Percentiles rank a stretch among this genome's conserved stretches.
These are phyloP conservation scores for Tetrapisispora pingtungensis DNA, from an alignment of 805 yeast species.

Conservation along the genomic window DNA sequence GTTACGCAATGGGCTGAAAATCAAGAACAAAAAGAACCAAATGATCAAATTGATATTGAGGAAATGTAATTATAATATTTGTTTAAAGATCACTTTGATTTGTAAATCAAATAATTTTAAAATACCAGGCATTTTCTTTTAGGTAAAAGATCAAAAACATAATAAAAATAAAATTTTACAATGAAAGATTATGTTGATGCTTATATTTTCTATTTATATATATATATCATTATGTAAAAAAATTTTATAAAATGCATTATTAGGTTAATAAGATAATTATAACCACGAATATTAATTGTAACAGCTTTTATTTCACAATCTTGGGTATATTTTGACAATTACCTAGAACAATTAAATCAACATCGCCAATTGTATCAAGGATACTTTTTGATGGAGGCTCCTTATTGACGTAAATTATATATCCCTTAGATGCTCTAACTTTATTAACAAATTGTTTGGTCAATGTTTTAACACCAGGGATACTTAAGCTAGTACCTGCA, in stretches of 20 bases:
- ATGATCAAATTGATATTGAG: constrained; percentile 60
- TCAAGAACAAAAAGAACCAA: constrained; percentile 95
- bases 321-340: constrained; percentile 51
- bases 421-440: constrained; percentile 47
- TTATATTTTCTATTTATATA: neutral
- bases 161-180: neutral
- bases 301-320: neutral
- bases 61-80: constrained; percentile 24
- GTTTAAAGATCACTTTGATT: too few species aligned
- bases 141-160: too few species aligned
- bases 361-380: constrained; percentile 39
- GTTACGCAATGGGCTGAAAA: constrained; percentile 95
- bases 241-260: neutral
- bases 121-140: too few species aligned
- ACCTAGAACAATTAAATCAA: constrained; percentile 53
- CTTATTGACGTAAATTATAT: constrained; percentile 50
- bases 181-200: neutral
- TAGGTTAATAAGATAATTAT: neutral
- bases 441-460: constrained; percentile 51
- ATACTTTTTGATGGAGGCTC: constrained; percentile 45
- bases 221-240: neutral
- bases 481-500: constrained; percentile 77
- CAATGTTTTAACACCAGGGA: constrained; percentile 59
- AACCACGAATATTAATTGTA: neutral
- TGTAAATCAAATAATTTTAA: too few species aligned